Evolutionary conservation across 169 alveolate species (phyloP).

Genomic region (Eimeria maxima): DNA sequence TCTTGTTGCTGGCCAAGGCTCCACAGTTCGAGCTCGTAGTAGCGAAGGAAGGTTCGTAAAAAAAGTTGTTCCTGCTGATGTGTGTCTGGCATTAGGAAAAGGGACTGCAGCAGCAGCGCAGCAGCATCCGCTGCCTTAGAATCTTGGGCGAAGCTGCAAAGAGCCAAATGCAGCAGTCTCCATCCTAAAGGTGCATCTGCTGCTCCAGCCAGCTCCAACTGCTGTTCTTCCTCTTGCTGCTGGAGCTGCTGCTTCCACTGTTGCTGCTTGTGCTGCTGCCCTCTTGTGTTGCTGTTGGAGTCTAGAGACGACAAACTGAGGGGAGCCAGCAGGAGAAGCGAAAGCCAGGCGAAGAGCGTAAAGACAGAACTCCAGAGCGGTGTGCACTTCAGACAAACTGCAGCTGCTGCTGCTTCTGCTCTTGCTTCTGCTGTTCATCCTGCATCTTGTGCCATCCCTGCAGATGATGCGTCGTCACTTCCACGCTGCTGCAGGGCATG

Average conservation of each 20-base stretch:
- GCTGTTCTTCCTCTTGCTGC: constrained; percentile 15
- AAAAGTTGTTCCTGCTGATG: constrained; percentile 50
- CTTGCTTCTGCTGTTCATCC: neutral
- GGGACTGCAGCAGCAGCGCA: constrained; percentile 77
- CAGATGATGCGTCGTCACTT: neutral
- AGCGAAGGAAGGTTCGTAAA: neutral
- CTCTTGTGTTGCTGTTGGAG: neutral
- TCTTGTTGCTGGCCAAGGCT: neutral
- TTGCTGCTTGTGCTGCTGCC: constrained; percentile 28
- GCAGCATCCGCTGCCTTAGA: constrained; percentile 47
- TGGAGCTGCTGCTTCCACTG: constrained; percentile 17
- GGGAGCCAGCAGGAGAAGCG: constrained; percentile 76
- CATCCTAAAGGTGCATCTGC: neutral
- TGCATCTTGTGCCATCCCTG: neutral
- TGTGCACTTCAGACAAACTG: neutral
- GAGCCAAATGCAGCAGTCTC: constrained; percentile 57
- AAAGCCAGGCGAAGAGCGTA: constrained; percentile 64
- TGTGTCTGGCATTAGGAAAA: neutral
- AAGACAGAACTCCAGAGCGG: constrained; percentile 77
- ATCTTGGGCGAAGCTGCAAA: neutral
- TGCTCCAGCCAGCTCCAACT: neutral
- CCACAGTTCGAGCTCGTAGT: constrained; percentile 26
- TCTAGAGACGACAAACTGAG: constrained; percentile 46
- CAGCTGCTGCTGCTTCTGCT: constrained; percentile 38
- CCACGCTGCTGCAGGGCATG: constrained; percentile 27